Conservation (phyloP, 495 filamentous ascomycete species). For the Endocarpon pusillum region DNA sequence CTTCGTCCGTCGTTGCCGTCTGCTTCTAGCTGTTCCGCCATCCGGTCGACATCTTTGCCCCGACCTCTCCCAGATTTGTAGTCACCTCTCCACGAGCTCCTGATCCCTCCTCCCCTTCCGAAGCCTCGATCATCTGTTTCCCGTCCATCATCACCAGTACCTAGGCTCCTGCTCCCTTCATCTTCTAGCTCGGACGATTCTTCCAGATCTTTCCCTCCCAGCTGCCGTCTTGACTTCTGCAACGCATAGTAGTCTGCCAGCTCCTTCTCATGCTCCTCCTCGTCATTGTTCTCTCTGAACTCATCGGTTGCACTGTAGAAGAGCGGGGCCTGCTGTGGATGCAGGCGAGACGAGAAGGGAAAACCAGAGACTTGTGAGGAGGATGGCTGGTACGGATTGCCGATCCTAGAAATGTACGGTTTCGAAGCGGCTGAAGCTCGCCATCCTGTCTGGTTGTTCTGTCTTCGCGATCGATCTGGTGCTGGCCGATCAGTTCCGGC, state of each 20-base stretch:
- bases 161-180: constrained; percentile 39
- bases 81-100: constrained; percentile 37
- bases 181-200: constrained; percentile 70
- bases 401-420: constrained; percentile 34
- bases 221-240: constrained; percentile 72
- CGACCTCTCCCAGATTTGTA: constrained; percentile 15
- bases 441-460: constrained; percentile 22
- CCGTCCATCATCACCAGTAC: constrained; percentile 34
- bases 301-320: constrained; percentile 77
- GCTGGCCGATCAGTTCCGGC: constrained; percentile 33
- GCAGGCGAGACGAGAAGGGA: constrained; percentile 58
- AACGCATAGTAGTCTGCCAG: constrained; percentile 85
- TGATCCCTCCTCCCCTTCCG: constrained; percentile 28
- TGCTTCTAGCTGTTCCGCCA: constrained; percentile 17
- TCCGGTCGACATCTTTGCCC: constrained; percentile 15
- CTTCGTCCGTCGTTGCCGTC: constrained; percentile 15
- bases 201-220: constrained; percentile 59
- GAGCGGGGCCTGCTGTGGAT: constrained; percentile 62
- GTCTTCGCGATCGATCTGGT: constrained; percentile 26
- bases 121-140: constrained; percentile 18
- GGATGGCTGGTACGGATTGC: constrained; percentile 56
- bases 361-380: constrained; percentile 56
- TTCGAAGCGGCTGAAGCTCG: constrained; percentile 29
- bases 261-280: constrained; percentile 78
- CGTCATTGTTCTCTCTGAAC: constrained; percentile 77